These are phyloP conservation scores for Colletotrichum tamarilloi DNA, from an alignment of 2,329 filamentous ascomycete species.

Conservation along the genomic window DNA sequence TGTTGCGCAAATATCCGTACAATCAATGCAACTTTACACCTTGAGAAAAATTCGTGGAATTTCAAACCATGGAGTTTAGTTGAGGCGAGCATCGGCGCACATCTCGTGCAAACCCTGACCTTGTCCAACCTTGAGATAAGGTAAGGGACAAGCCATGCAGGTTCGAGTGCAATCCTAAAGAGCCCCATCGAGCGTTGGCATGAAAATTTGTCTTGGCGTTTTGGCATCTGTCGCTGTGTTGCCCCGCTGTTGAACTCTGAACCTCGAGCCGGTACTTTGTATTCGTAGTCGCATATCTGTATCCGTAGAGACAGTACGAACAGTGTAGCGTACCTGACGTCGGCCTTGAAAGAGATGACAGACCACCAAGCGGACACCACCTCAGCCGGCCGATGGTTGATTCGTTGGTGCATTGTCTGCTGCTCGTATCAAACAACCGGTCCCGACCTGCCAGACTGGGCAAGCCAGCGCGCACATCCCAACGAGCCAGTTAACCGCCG, in stretches of 20 bases:
- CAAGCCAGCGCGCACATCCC: constrained; percentile 1
- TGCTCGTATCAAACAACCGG: not conserved
- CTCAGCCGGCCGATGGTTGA: not conserved
- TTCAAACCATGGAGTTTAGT: not conserved
- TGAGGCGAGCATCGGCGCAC: not conserved
- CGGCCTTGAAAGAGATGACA: not conserved
- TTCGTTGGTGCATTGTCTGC: not conserved
- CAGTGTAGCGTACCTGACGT: not conserved
- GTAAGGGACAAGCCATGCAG: constrained; percentile 16
- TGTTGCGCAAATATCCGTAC: not conserved
- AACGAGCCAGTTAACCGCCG: not conserved
- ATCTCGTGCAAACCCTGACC: not conserved
- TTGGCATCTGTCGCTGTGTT: constrained; percentile 23
- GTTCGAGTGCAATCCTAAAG: constrained; percentile 24
- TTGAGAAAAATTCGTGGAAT: not conserved
- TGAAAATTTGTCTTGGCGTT: constrained; percentile 31
- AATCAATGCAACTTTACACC: not conserved
- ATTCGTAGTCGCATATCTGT: too few species aligned
- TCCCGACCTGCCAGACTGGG: constrained; percentile 25
- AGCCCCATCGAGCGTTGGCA: constrained; percentile 26
- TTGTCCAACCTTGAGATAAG: constrained; percentile 2
- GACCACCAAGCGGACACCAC: not conserved
- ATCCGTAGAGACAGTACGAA: too few species aligned
- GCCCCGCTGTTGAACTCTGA: constrained; percentile 22
- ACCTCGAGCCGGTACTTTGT: not conserved